A percentile compares a stretch with the other conserved stretches of the same genome.
These are phyloP conservation scores for Lepidium sativum DNA, from an alignment of 345 rosid genomes.

Conservation along the genomic window DNA sequence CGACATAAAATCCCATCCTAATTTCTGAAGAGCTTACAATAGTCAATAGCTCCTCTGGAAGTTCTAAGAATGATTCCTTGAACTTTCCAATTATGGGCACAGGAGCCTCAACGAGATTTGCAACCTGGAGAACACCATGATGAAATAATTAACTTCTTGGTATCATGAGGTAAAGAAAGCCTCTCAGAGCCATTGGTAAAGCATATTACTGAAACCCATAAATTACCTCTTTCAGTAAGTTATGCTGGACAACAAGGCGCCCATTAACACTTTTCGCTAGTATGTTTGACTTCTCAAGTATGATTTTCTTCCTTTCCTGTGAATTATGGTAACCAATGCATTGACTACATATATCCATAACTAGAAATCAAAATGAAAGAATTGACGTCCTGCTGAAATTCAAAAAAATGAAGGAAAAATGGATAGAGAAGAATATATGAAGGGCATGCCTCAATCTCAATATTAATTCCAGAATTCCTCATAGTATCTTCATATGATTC, in stretches of 20 bases:
- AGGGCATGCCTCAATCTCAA: conserved; percentile 59
- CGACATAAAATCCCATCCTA: neutral
- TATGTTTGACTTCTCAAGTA: conserved; percentile 48
- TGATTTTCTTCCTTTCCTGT: conserved; percentile 61
- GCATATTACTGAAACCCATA: conserved; percentile 13
- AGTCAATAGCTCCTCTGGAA: conserved; percentile 79
- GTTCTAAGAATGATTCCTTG: conserved; percentile 73
- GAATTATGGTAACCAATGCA: conserved; percentile 9
- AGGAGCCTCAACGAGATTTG: conserved; percentile 94
- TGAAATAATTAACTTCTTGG: neutral
- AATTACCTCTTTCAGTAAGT: conserved; percentile 70
- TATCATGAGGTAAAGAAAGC: neutral
- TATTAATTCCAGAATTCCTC: conserved; percentile 67
- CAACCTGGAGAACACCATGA: conserved; percentile 48
- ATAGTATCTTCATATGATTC: conserved; percentile 58
- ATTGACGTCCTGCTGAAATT: conserved; percentile 6
- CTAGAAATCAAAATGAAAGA: neutral
- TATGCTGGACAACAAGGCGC: conserved; percentile 43
- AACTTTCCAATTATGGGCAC: conserved; percentile 80
- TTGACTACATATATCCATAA: neutral
- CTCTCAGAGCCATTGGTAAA: neutral
- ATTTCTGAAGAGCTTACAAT: conserved; percentile 47
- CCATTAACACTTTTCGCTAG: conserved; percentile 72
- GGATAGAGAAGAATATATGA: neutral
- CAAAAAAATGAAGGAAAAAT: neutral